These are phyloP conservation scores for Gamarada debralockiae DNA, from an alignment of 495 filamentous ascomycete species.

Conservation along the genomic window DNA sequence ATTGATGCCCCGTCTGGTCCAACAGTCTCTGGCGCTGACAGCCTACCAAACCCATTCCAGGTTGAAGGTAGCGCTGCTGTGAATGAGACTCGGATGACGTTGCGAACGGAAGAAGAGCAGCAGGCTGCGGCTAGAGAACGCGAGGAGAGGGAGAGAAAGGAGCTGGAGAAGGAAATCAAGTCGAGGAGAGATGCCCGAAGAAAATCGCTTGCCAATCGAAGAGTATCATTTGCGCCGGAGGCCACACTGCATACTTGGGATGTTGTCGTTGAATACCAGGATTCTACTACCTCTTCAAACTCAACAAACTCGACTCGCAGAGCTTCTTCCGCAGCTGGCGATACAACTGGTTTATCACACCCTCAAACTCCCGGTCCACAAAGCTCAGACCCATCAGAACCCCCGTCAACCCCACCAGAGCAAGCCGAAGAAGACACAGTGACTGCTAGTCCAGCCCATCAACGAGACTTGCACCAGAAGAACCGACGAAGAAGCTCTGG, in stretches of 20 bases:
- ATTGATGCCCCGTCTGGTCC: slow-evolving; percentile 20
- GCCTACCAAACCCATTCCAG: slow-evolving; percentile 49
- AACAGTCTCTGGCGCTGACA: slow-evolving; percentile 32
- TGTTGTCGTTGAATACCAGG: slow-evolving; percentile 83
- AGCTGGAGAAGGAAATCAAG: slow-evolving; percentile 64
- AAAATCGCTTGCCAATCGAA: slow-evolving; percentile 88
- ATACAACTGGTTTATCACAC: slow-evolving; percentile 34
- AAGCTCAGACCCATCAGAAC: slow-evolving; percentile 49
- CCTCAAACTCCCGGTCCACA: slow-evolving; percentile 31
- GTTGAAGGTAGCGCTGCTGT: slow-evolving; percentile 35
- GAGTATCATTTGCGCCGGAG: slow-evolving; percentile 96
- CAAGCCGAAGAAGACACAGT: slow-evolving; percentile 54
- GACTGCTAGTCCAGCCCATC: slow-evolving; percentile 61
- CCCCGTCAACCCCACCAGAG: slow-evolving; percentile 63
- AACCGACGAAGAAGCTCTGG: slow-evolving; percentile 63
- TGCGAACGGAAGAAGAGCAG: slow-evolving; percentile 74
- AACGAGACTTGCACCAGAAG: slow-evolving; percentile 63
- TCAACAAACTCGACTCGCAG: slow-evolving; percentile 67
- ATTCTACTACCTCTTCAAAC: slow-evolving; percentile 80
- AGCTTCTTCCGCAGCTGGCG: slow-evolving; percentile 53
- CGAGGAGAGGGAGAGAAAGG: slow-evolving; percentile 64
- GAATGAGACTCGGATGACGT: slow-evolving; percentile 40
- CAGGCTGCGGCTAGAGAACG: slow-evolving; percentile 70
- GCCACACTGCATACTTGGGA: slow-evolving; percentile 98
- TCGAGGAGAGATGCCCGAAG: slow-evolving; percentile 79